Evolutionary conservation across 306 rosid genomes (phyloP), one percentile per base, ranked within the genome.

Genomic region (Cotoneaster glaucophyllus): DNA sequence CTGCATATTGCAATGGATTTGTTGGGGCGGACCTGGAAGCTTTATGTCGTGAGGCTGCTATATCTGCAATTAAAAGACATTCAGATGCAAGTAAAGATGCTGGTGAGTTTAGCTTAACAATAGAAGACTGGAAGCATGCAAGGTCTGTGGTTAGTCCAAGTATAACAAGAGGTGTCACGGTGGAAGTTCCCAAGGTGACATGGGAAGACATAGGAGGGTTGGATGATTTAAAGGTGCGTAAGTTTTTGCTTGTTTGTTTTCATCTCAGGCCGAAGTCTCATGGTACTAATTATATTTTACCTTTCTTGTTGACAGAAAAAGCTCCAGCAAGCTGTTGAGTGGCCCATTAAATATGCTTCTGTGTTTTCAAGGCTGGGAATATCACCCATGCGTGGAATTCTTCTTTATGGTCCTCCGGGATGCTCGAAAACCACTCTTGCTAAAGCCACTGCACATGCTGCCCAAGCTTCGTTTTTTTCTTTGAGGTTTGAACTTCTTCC

Each of bases 351-450:
- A 83, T 88, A 89, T 82, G 79, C 96, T 80, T 77, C 81, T 41
- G 82, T 85, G 11, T 88, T 90, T 86, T 78, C 87, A 54, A 92
- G 93, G 87, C 69, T 92, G 83, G 97, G 97, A 81, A 84, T 92
- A 86, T 85, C 97, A 53, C 96, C 98, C 69, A 78, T 86, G 5
- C 91, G 93, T 19, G 98, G 98, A 77, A 80, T 95, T 89, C 98
- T 95, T 85, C 88, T 95, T 73, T 93, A 95, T 56, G 97, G 98
- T 70, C 98, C 98, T 73, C 97, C 98, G 17, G 97, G 97, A 79
- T 95, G 97, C 82, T 92, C 97, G 64, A 95, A 95, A 87, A 92
- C 97, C 57, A 95, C 98, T 50, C 93, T 95, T 69, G 97, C 97
- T 75, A 95, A 95, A 89, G 98, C 97, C 70, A 97, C 93, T 57